Base-by-base conservation (phyloP, 129 eudicot species). In the Scalesia atractyloides region DNA sequence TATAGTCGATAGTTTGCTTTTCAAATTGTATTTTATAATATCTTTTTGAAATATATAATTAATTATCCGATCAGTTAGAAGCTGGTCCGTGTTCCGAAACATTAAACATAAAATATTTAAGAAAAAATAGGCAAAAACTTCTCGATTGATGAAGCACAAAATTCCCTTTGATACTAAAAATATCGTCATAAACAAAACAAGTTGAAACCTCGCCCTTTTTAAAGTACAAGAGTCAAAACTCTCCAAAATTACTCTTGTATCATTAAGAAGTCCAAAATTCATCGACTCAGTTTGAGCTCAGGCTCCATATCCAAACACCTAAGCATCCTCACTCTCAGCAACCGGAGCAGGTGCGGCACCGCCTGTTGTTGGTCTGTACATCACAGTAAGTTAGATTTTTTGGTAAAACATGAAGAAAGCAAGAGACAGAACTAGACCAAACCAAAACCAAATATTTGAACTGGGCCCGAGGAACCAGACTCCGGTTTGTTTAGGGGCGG, bases 281-380 rank as follows among this genome's bases (percentile, higher is more conserved):
- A 81, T 81, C 75, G 68, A 76, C 72, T 69, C 82, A 53, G 51
- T 66, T 43, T 16, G 34, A 78, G 26, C 72, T 48, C 54, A 79
- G 24, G 54, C 68, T 44, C 62, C 70, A 47, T 60, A 70, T 26
- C 57, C 39, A 6, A 17, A 47, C 47, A 39, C 59, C 84, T 83
- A 89, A 5, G 44, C 87, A 80, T 86, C 79, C 14, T 85, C 83
- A 47, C 43, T 68, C 62, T 78, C 88, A 51, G 69, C 71, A 37
- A 86, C 86, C 72, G 86, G 72, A 59, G 81, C 72, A 60, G 92
- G 92, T 62, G 97, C 84, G 75, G 83, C 91, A 62, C 98, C 98
- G 70, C 98, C 98, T 46, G 98, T 86, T 26, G 98, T 92, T 68
- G 98, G 98, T 83, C 98, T 92, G 87, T 37, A 36, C 14, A 83